phyloP scores from a whole-genome alignment of 495 filamentous ascomycete species.

The Corynascus novoguineensis region DNA sequence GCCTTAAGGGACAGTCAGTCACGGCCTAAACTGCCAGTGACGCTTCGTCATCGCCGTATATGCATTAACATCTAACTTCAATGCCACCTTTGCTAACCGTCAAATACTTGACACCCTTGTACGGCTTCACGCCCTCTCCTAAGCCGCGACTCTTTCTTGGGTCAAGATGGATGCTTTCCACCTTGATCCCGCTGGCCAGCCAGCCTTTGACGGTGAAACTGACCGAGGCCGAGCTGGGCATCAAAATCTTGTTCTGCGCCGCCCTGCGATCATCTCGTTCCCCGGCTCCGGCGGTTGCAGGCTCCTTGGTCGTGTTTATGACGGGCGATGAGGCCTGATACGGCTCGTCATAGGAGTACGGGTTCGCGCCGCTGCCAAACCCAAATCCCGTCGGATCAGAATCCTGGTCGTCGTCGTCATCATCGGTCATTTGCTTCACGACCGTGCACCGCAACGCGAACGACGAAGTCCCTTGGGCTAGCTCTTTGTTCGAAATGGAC shows the following conservation, averaged over 20 bases:
- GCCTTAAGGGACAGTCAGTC: no score
- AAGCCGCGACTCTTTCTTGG: slow-evolving; percentile 78
- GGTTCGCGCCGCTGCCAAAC: slow-evolving; percentile 34
- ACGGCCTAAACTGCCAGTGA: no score
- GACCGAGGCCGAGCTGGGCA: slow-evolving; percentile 83
- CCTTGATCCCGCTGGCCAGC: slow-evolving; percentile 88
- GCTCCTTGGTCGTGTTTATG: slow-evolving; percentile 35
- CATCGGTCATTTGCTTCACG: slow-evolving; percentile 58
- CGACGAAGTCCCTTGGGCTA: slow-evolving; percentile 61
- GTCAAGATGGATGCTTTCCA: slow-evolving; percentile 83
- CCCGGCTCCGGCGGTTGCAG: slow-evolving; percentile 37
- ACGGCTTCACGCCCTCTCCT: slow-evolving; percentile 84
- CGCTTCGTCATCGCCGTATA: background rate
- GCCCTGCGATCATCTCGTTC: slow-evolving; percentile 48
- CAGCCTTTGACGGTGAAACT: slow-evolving; percentile 92
- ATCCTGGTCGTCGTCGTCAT: slow-evolving; percentile 45
- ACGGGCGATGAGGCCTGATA: slow-evolving; percentile 40
- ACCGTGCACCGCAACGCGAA: slow-evolving; percentile 69
- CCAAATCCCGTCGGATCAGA: slow-evolving; percentile 46
- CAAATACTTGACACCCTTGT: slow-evolving; percentile 97
- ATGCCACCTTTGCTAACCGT: slow-evolving; percentile 82
- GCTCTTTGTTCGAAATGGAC: slow-evolving; percentile 66
- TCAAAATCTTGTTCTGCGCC: slow-evolving; percentile 71
- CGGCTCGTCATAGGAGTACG: slow-evolving; percentile 57
- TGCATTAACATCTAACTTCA: slow-evolving; percentile 62